Evolutionary conservation across 495 filamentous ascomycete species (phyloP).

Genomic region (Beverwykella pulmonaria): DNA sequence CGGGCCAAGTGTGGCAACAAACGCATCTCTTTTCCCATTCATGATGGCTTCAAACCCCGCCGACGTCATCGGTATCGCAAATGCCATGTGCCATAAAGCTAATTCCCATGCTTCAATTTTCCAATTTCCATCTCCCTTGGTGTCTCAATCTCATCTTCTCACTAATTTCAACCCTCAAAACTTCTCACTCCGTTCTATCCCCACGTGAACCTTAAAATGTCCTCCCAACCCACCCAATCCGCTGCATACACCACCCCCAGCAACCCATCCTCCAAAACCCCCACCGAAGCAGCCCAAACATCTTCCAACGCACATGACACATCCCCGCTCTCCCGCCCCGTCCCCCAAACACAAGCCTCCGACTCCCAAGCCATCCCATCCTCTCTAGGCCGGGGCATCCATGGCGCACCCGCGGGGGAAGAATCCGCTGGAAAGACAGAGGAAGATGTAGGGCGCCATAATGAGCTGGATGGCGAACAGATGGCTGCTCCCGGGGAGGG

Average conservation of each 20-base stretch:
- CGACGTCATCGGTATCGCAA: constrained; percentile 19
- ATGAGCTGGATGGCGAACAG: constrained; percentile 48
- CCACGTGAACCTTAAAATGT: constrained; percentile 23
- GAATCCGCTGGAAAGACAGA: constrained; percentile 39
- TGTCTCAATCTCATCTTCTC: not conserved
- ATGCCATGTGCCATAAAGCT: constrained; percentile 12
- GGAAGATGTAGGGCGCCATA: constrained; percentile 44
- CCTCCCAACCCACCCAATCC: constrained; percentile 44
- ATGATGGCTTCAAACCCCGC: constrained; percentile 9
- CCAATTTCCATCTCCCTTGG: not conserved
- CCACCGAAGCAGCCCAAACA: constrained; percentile 35
- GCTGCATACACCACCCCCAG: constrained; percentile 44
- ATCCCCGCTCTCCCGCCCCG: constrained; percentile 26
- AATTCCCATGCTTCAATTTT: not conserved
- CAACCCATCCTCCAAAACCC: constrained; percentile 47
- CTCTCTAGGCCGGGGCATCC: constrained; percentile 42
- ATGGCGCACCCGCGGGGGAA: constrained; percentile 43
- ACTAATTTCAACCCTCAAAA: not conserved
- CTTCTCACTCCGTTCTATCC: constrained; percentile 14
- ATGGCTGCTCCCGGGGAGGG: constrained; percentile 47
- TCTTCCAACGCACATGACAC: constrained; percentile 33
- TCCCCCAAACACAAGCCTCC: constrained; percentile 37
- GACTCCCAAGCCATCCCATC: constrained; percentile 33
- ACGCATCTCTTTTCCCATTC: not conserved
- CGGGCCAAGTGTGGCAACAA: too few species aligned